Conservation (phyloP, 2,329 filamentous ascomycete species). For the Arthrobotrys megalospora region DNA sequence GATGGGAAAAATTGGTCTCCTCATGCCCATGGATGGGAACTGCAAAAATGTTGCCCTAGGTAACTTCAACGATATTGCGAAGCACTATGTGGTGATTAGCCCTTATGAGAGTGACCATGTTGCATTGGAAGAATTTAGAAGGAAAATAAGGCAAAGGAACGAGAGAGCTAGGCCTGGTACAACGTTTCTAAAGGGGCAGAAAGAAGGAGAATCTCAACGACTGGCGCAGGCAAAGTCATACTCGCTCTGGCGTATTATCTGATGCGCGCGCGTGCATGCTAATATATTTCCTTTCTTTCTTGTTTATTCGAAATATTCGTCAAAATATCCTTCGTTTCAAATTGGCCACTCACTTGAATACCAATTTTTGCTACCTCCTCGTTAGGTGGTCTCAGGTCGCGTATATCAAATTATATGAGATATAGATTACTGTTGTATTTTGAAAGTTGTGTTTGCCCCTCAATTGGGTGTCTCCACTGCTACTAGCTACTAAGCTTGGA, state of each 20-base stretch:
- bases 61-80: background rate
- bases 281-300: no score
- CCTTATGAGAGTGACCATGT: conserved; percentile 24
- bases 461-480: no score
- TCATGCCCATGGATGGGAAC: background rate
- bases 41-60: background rate
- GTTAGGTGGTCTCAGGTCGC: no score
- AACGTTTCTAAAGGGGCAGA: background rate
- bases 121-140: background rate
- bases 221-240: background rate
- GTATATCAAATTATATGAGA: no score
- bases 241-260: background rate
- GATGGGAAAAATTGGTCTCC: background rate
- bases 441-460: no score
- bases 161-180: background rate
- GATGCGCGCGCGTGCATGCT: background rate
- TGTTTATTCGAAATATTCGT: no score
- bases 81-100: conserved; percentile 13
- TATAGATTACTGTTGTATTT: no score
- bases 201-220: background rate
- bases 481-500: no score
- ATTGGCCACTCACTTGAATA: no score
- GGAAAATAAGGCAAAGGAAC: background rate
- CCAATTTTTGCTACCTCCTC: no score
- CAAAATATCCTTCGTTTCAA: no score